Evolutionary conservation across 225 moss, liverwort and hornwort species (phyloP), one percentile per base, ranked within the genome.

Genomic region (Physcomitrium patens): DNA sequence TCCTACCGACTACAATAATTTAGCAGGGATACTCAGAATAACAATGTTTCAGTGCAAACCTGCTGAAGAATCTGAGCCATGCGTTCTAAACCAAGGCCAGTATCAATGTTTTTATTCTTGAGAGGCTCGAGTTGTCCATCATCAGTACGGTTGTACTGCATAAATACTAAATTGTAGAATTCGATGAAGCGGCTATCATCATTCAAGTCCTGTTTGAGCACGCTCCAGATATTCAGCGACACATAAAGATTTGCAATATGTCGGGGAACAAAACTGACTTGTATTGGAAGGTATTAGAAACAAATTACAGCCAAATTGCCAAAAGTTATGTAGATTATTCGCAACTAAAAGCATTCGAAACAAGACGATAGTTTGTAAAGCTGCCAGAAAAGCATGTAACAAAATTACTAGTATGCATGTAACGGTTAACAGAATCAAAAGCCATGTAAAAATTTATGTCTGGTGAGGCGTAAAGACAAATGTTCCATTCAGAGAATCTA

Each of bases 1-100:
- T 47, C 19, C 9, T 3, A 22, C 15, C 46, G 41, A 55, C 6
- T 55, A 68, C 2, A 16, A 68, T 23, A 55, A 18, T 6, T 64
- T 47, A 2, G 42, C 26, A 76, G 71, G 10, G 19, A 76, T 3
- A 56, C 10, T 31, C 27, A 31, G 65, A 8, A 64, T 19, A 9
- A 41, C 8, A 24, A 11, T 23, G 15, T 22, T 60, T 15, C 46
- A 78, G 0, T 42, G 50, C 83, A 72, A 37, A 96, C 96, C 89
- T 93, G 91, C 79, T 96, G 96, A 68, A 96, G 89, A 72, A 96
- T 93, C 79, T 96, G 96, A 23, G 96, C 96, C 89, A 96, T 64
- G 31, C 96, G 96, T 69, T 96, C 96, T 55, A 96, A 82, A 66
- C 96, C 96, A 65, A 96, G 87, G 44, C 96, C 96, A 75, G 93